These are phyloP conservation scores for Scenedesmus sp. DNA, from an alignment of 163 green algal species.

Conservation along the genomic window DNA sequence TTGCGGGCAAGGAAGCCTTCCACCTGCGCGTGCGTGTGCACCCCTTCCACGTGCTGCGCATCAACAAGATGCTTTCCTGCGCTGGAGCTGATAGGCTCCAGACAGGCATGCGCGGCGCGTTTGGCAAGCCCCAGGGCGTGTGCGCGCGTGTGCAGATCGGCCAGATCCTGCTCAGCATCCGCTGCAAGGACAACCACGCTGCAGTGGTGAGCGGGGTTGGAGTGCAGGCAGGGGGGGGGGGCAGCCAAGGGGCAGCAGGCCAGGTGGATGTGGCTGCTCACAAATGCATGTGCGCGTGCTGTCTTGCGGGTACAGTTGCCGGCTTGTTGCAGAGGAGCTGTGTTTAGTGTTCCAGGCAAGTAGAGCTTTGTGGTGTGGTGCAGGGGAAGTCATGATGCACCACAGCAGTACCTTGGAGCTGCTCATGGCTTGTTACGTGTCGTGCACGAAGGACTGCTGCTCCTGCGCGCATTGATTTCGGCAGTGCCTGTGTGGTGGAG, in stretches of 20 bases:
- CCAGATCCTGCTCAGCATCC: conserved; percentile 93
- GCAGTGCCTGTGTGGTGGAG: no score
- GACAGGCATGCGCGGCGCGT: conserved; percentile 98
- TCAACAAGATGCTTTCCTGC: conserved; percentile 99
- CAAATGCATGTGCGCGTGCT: no score
- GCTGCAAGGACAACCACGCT: conserved; percentile 64
- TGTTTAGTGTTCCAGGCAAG: no score
- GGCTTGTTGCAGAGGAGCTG: no score
- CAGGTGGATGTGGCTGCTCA: background rate
- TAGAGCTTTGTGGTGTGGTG: no score
- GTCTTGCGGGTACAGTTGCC: no score
- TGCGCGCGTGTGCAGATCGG: conserved; percentile 96
- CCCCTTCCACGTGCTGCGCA: conserved; percentile 99
- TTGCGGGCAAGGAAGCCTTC: conserved; percentile 98
- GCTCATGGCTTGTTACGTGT: no score
- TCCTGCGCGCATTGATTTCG: no score
- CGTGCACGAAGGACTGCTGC: no score
- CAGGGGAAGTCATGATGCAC: no score
- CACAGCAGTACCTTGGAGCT: no score
- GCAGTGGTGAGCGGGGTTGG: conserved; percentile 43
- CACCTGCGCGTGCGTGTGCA: conserved; percentile 98
- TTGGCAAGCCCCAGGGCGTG: conserved; percentile 96
- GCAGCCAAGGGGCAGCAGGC: background rate
- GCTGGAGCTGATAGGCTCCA: conserved; percentile 98
- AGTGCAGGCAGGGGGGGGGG: background rate